phyloP scores from a whole-genome alignment of 2,329 filamentous ascomycete genomes.

The Diaporthe vaccinii region DNA sequence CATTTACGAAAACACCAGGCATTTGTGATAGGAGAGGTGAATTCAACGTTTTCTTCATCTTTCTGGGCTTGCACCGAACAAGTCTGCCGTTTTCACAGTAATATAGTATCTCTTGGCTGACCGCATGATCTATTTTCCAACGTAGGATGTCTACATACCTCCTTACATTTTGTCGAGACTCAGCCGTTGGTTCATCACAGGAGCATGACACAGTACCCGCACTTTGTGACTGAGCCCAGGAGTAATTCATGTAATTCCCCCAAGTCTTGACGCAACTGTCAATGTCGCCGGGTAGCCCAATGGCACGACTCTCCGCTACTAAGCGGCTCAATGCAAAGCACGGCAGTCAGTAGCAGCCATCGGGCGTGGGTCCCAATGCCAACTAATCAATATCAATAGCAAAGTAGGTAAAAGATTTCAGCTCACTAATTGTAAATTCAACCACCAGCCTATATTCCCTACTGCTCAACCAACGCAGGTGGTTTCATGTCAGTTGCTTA shows the following conservation, averaged over 20 bases:
- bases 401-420: neutral
- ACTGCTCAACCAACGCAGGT: neutral
- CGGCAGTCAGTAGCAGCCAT: neutral
- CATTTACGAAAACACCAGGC: too few relatives aligned
- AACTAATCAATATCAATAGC: neutral
- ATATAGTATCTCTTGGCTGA: neutral
- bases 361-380: neutral
- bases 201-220: neutral
- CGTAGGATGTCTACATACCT: neutral
- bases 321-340: neutral
- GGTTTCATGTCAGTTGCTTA: neutral
- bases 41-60: neutral
- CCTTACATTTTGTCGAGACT: neutral
- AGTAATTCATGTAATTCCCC: neutral
- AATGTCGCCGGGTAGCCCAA: neutral
- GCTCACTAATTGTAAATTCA: neutral
- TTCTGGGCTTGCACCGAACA: neutral
- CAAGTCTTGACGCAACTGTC: neutral
- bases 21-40: neutral
- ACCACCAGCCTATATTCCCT: neutral
- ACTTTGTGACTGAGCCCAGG: neutral
- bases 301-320: too few relatives aligned
- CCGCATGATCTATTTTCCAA: neutral
- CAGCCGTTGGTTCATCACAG: neutral
- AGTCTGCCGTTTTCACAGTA: neutral